These are phyloP conservation scores for Ceratobasidium papillatum DNA, from an alignment of 1,284 basidiomycete genomes.

Conservation along the genomic window DNA sequence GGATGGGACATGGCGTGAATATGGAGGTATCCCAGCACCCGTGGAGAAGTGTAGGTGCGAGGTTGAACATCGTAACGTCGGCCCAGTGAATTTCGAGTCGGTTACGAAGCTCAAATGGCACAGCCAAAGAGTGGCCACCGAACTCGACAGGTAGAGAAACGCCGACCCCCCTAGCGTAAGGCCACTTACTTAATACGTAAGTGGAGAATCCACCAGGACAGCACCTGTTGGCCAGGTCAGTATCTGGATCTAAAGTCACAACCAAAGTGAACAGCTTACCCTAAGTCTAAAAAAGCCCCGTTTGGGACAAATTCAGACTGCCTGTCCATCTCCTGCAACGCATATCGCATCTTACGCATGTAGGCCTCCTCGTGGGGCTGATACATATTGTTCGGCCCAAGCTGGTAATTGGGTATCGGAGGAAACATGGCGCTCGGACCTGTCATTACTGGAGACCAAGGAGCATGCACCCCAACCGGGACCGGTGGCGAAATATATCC, in stretches of 20 bases:
- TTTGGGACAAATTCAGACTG: slow-evolving; percentile 26
- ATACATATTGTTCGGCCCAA: slow-evolving; percentile 34
- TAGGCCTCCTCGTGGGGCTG: slow-evolving; percentile 24
- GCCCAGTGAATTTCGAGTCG: slow-evolving; percentile 35
- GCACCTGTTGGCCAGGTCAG: slow-evolving; percentile 17
- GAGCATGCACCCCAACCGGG: background rate
- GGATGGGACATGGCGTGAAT: slow-evolving; percentile 35
- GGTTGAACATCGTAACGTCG: slow-evolving; percentile 39
- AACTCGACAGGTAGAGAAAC: slow-evolving; percentile 39
- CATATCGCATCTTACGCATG: slow-evolving; percentile 33
- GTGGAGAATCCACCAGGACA: slow-evolving; percentile 41
- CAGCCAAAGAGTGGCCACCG: slow-evolving; percentile 38
- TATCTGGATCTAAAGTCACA: background rate
- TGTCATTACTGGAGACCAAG: background rate
- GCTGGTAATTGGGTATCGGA: background rate
- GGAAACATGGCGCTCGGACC: background rate
- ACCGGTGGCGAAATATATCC: slow-evolving; percentile 18
- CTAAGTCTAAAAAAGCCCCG: slow-evolving; percentile 30
- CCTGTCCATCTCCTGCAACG: slow-evolving; percentile 31
- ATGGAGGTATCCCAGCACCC: slow-evolving; percentile 33
- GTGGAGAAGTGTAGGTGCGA: slow-evolving; percentile 12
- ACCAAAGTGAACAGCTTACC: background rate
- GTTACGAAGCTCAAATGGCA: slow-evolving; percentile 16
- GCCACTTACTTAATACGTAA: slow-evolving; percentile 37
- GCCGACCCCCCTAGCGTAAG: slow-evolving; percentile 25